Base-by-base conservation (phyloP, 2,329 filamentous ascomycete species). In the Fusarium nisikadoi region DNA sequence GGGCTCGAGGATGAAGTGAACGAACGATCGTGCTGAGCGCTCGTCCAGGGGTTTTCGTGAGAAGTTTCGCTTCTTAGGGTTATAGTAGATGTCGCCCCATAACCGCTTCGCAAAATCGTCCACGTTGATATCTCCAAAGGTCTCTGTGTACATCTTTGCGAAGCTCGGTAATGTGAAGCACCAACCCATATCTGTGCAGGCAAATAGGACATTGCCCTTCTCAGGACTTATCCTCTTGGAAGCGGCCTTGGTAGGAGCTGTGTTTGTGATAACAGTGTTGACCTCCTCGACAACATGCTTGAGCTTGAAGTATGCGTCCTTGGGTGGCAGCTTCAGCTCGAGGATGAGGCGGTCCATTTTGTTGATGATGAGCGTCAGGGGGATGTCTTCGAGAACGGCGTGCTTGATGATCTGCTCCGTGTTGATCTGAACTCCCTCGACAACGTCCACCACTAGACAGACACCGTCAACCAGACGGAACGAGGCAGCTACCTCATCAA, bases 221-320 rank as follows among this genome's bases (percentile, higher is more conserved):
- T 99, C 96, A 1, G 96, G 96, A 75, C 95, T 98, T 70, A 99
- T 83, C 72, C 96, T 90, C 81, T 90, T 90, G 68, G 88, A 90
- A 77, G 94, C 93, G 33, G 95, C 94, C 75, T 90, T 89, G 4
- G 94, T 92, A 8, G 96, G 95, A 33, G 94, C 86, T 6, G 93
- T 92, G 79, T 93, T 94, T 79, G 97, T 94, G 77, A 99, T 98
- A 75, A 96, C 86, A 2, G 94, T 97, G 83, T 99, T 99, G 82
- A 99, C 95, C 82, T 98, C 94, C 81, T 99, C 96, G 58, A 99
- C 90, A n/a, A 98, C 94, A 81, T 98, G 95, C 84, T 98, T 98
- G 60, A 99, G 86, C 86, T 99, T 99, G 87, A 98, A 98, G 84
- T 99, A 99, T 17, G 96, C 96, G 80, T 99, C 96, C 73, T 91